phyloP scores from a whole-genome alignment of 2,329 filamentous ascomycete genomes.

The Fusarium foetens region DNA sequence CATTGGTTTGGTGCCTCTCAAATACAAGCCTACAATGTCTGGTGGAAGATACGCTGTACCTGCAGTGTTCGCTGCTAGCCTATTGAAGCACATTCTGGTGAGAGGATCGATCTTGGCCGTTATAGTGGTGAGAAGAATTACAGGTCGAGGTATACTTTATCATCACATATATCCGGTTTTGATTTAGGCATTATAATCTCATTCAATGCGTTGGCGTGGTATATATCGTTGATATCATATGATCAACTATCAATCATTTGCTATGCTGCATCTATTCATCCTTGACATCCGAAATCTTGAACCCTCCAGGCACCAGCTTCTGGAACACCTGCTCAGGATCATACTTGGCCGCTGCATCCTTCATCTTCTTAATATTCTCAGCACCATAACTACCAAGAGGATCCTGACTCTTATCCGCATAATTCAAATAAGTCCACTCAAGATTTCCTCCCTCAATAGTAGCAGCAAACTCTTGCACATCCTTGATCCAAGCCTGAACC shows the following conservation, averaged over 20 bases:
- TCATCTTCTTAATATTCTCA: conserved; percentile 37
- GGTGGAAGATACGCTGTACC: not conserved
- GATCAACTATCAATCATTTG: rapidly evolving
- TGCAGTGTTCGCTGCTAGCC: not conserved
- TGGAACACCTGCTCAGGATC: conserved; percentile 46
- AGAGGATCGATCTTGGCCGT: not conserved
- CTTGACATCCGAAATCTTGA: conserved; percentile 38
- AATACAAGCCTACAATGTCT: not conserved
- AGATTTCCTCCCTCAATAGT: conserved; percentile 29
- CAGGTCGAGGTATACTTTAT: rapidly evolving
- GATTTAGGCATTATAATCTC: not conserved
- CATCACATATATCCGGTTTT: not conserved
- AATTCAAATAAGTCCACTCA: conserved; percentile 38
- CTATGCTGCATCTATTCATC: not conserved
- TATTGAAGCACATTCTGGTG: not conserved
- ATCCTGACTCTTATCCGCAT: conserved; percentile 34
- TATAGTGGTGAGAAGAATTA: not conserved
- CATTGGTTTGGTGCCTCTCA: rapidly evolving
- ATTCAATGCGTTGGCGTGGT: not conserved
- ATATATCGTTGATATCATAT: too few species aligned
- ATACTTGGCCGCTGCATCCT: conserved; percentile 31
- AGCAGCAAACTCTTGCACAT: conserved; percentile 9
- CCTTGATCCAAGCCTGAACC: conserved; percentile 14
- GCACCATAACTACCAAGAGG: conserved; percentile 36
- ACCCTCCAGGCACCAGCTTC: conserved; percentile 30